Conservation (phyloP, 345 rosid genomes). For the Populus deltoides region DNA sequence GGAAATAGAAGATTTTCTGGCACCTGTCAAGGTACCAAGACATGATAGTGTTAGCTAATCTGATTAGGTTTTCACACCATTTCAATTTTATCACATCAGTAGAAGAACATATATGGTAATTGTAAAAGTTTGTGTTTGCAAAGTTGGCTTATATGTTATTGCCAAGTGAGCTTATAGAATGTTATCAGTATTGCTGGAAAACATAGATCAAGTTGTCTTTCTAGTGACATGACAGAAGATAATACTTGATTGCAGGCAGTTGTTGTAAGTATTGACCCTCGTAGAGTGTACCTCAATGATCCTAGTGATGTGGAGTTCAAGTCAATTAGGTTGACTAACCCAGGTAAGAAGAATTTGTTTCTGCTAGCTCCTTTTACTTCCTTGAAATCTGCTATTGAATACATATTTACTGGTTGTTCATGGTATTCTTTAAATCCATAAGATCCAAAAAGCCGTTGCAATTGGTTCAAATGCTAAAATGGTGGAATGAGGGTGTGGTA, state of each 20-base stretch:
- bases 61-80: neutral
- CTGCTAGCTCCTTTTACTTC: neutral
- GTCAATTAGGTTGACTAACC: slow-evolving; percentile 53
- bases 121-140: neutral
- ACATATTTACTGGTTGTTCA: neutral
- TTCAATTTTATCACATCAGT: neutral
- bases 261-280: slow-evolving; percentile 97
- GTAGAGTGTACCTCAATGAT: slow-evolving; percentile 65
- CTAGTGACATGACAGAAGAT: slow-evolving; percentile 2
- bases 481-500: neutral
- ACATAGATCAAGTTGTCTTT: neutral
- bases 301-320: slow-evolving; percentile 76
- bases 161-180: neutral
- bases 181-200: neutral
- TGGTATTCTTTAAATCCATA: neutral
- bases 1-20: neutral
- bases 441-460: neutral
- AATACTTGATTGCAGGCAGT: slow-evolving; percentile 67
- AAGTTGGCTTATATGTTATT: neutral
- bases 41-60: too few relatives aligned
- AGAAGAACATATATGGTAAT: too few relatives aligned
- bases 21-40: neutral
- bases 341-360: slow-evolving; percentile 44
- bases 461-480: neutral
- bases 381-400: neutral